phyloP scores from a whole-genome alignment of 2,329 filamentous ascomycete genomes.

The Fonsecaea multimorphosa region DNA sequence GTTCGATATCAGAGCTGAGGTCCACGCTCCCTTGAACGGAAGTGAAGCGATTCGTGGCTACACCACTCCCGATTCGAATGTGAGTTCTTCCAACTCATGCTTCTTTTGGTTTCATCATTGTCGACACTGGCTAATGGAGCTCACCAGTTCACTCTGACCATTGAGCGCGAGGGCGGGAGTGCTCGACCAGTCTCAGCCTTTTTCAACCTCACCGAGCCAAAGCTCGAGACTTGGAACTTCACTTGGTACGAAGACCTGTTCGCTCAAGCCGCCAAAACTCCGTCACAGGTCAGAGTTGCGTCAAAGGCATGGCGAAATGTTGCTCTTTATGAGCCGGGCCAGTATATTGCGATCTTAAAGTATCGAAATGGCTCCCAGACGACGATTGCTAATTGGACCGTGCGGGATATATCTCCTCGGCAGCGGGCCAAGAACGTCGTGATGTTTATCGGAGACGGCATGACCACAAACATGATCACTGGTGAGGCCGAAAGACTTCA shows the following conservation, averaged over 20 bases:
- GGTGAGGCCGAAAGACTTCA: constrained; percentile 22
- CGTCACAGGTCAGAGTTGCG: constrained; percentile 78
- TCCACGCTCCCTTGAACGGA: constrained; percentile 81
- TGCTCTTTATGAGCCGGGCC: constrained; percentile 77
- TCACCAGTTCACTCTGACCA: constrained; percentile 70
- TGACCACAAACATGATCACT: constrained; percentile 59
- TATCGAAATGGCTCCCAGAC: constrained; percentile 73
- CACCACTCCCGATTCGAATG: constrained; percentile 70
- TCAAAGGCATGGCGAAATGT: constrained; percentile 79
- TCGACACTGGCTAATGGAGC: background rate
- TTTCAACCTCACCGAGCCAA: constrained; percentile 73
- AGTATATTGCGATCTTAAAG: constrained; percentile 75
- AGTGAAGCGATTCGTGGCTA: constrained; percentile 76
- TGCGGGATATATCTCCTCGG: constrained; percentile 71
- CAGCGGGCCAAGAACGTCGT: constrained; percentile 85
- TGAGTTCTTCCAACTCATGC: background rate
- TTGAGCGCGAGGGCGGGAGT: constrained; percentile 61
- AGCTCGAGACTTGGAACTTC: constrained; percentile 81
- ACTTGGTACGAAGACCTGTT: constrained; percentile 85
- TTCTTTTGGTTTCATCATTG: background rate
- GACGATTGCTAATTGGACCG: constrained; percentile 77
- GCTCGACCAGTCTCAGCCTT: constrained; percentile 66
- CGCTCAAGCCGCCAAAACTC: constrained; percentile 71
- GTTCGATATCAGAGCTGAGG: constrained; percentile 82
- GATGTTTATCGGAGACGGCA: constrained; percentile 77